phyloP scores from a whole-genome alignment of 345 rosid genomes.

The Moricandia moricandioides region DNA sequence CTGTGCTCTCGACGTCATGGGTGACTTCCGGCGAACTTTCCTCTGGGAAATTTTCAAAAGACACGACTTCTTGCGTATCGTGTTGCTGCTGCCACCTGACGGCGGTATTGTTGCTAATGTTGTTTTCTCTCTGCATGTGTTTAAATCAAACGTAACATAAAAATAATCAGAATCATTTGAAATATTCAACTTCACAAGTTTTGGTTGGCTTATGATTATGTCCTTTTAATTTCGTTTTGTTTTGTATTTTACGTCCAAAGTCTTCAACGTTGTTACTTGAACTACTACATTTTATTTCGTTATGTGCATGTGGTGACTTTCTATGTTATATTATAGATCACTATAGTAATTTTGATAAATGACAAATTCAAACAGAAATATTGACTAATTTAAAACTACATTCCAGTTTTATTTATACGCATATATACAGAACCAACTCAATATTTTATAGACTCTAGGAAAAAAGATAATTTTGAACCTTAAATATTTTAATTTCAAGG shows the following conservation, averaged over 20 bases:
- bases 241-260: neutral
- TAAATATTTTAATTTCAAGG: neutral
- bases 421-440: neutral
- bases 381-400: neutral
- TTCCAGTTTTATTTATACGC: neutral
- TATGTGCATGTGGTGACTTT: neutral
- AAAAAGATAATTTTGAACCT: neutral
- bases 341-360: neutral
- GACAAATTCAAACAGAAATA: neutral
- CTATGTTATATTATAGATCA: neutral
- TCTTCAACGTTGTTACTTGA: neutral
- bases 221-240: neutral
- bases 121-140: conserved; percentile 23
- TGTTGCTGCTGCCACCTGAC: conserved; percentile 52
- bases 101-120: conserved; percentile 8
- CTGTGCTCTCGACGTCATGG: conserved; percentile 54
- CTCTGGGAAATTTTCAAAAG: conserved; percentile 75
- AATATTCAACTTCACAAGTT: neutral
- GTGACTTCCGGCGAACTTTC: conserved; percentile 85
- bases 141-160: conserved; percentile 6
- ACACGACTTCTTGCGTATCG: conserved; percentile 71
- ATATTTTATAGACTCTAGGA: neutral
- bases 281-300: neutral
- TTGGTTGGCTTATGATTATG: neutral
- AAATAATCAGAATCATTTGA: neutral